Base-by-base conservation (phyloP, 768 basidiomycete species). In the Boletus tomentosulus region DNA sequence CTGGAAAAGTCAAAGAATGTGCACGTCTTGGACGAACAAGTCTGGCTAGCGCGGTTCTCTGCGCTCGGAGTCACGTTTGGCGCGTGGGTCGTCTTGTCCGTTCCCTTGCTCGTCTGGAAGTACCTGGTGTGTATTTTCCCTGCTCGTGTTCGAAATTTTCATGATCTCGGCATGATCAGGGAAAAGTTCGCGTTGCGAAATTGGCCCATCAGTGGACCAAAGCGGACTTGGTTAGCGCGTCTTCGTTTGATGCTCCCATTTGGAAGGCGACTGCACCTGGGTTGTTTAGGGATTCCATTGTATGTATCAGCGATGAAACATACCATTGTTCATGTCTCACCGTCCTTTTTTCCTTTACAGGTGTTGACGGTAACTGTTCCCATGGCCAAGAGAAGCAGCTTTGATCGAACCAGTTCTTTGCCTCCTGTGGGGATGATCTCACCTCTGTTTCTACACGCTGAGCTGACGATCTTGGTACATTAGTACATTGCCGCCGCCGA, bases 51-150 rank as follows among this genome's bases (percentile, higher is more conserved):
- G 13, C 74, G 76, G 24, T 62, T 68, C 13, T 66, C 73, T 34
- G 63, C 68, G 19, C 55, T 78, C 34, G 74, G 59, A 6, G 61
- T 74, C 25, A 72, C 68, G 24, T n/a, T 80, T 44, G 78, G 63
- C 15, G 61, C 71, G 19, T 55, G 74, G 49, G 25, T 75, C 25
- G 38, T 80, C 47, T 70, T 80, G 61, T 62, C 69, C 43, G 38
- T 66, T 3, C 81, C 81, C 6, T 62, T 79, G 39, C 43, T 72
- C 38, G 41, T 75, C 24, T 83, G 80, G 79, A 83, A 83, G 57
- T 70, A 62, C 33, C 55, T 71, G 51, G 72, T 75, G 39, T 38
- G 76, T 72, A 7, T 34, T 9, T 73, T n/a, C 44, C 44, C 10
- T 10, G 27, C 12, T 22, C 39, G 11, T 22, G 35, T 37, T 37